Base-by-base conservation (phyloP, 225 moss, liverwort and hornwort genomes). In the Bryoerythrophyllum caledonicum region DNA sequence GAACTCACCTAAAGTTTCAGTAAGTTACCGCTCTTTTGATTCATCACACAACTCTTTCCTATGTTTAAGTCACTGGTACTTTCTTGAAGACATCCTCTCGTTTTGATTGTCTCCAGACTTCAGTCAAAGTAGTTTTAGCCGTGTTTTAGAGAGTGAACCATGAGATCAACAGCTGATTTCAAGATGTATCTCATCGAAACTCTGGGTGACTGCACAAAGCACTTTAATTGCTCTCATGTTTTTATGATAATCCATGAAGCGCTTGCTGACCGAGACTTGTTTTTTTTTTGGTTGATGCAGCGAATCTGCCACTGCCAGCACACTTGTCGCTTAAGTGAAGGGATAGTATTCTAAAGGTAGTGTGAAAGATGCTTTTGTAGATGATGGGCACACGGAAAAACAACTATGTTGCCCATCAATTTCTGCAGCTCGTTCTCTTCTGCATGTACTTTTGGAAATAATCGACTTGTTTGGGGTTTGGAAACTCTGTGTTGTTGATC, bases 281-380 rank as follows among this genome's bases (percentile, higher is more conserved):
- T 6, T 58, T 27, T 8, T 38, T 38, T 8, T 38, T 76, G n/a
- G 65, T 55, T 30, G 3, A 65, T 77, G 76, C 63, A 89, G 89
- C 67, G 88, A 88, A 79, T 88, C 90, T 1, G 90, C 90, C 37
- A 91, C 90, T 37, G 88, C 88, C 49, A 91, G 86, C 78, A 91
- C 88, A 2, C 84, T 91, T 11, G 90, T 88, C 14, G 86, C 90
- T 5, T 91, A 79, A 74, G 79, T 74, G 82, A 58, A 74, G 74
- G 24, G 26, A 23, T 27, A 2, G 21, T 7, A 14, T 16, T 30
- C 17, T 12, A 19, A 8, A 14, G 65, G 53, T 21, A 65, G 4
- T 30, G 14, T 16, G 17, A 16, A 20, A 66, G 23, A 2, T 0
- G 3, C 0, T 64, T 32, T 30, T 57, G 76, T 76, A 71, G 65